Percentiles rank a stretch among this genome's conserved stretches.
Evolutionary conservation across 2,329 filamentous ascomycete species (phyloP).

Genomic region (Colletotrichum sojae): DNA sequence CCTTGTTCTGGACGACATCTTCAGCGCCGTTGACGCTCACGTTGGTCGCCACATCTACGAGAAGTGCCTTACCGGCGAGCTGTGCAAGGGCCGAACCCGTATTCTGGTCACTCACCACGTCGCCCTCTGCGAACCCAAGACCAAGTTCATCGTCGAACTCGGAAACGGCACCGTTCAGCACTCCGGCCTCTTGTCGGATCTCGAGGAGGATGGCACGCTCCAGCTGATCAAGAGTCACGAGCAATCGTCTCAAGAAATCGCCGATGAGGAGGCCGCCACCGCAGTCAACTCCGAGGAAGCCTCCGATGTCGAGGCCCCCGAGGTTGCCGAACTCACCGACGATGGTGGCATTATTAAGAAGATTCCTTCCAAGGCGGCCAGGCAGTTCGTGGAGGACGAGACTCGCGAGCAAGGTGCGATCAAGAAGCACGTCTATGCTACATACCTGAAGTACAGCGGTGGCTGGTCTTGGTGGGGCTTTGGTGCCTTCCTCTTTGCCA

Average conservation of each 20-base stretch:
- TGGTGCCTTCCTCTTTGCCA: conserved; percentile 67
- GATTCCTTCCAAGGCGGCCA: conserved; percentile 66
- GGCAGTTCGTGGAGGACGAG: conserved; percentile 85
- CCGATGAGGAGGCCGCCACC: conserved; percentile 65
- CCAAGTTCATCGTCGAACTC: conserved; percentile 82
- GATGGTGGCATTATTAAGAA: conserved; percentile 63
- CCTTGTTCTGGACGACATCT: conserved; percentile 86
- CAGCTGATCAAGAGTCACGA: conserved; percentile 72
- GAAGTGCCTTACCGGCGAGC: conserved; percentile 78
- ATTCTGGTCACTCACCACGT: conserved; percentile 88
- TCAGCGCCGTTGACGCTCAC: conserved; percentile 86
- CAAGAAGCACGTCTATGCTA: conserved; percentile 75
- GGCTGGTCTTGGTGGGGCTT: conserved; percentile 72
- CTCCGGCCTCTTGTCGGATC: conserved; percentile 75
- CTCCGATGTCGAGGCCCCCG: conserved; percentile 50
- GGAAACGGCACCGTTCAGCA: conserved; percentile 77
- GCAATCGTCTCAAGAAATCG: conserved; percentile 58
- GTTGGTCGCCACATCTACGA: conserved; percentile 86
- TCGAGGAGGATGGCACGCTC: conserved; percentile 69
- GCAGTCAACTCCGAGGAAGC: conserved; percentile 69
- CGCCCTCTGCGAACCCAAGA: conserved; percentile 76
- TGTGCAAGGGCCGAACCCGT: conserved; percentile 78
- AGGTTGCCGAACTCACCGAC: conserved; percentile 51
- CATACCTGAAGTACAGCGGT: conserved; percentile 78
- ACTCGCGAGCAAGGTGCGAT: conserved; percentile 79